Conservation (phyloP, 768 basidiomycete genomes). For the Agaricus sinodeliciosus region DNA sequence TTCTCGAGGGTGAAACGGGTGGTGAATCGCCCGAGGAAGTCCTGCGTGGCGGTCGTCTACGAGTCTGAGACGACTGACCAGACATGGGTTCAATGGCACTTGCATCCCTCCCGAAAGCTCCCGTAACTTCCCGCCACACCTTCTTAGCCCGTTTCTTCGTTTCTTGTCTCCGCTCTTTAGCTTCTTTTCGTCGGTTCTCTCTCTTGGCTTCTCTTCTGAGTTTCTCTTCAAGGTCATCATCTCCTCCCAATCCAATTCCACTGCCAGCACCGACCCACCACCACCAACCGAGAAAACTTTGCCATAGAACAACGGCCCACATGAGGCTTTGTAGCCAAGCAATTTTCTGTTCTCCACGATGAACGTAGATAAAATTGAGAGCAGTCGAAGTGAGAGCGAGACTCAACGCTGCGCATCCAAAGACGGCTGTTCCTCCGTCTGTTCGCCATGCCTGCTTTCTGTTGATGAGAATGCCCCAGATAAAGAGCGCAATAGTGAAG, state of each 20-base stretch:
- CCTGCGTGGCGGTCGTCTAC: conserved; percentile 4
- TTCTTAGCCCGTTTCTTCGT: conserved; percentile 47
- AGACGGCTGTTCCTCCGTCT: conserved; percentile 93
- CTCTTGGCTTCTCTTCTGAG: conserved; percentile 48
- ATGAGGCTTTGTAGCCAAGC: conserved; percentile 89
- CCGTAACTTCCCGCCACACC: conserved; percentile 53
- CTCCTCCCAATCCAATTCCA: conserved; percentile 45
- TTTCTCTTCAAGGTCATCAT: conserved; percentile 60
- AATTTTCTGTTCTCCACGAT: conserved; percentile 66
- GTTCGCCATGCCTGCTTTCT: conserved; percentile 90
- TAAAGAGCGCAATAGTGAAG: conserved; percentile 81
- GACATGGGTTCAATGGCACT: neutral
- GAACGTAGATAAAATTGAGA: conserved; percentile 86
- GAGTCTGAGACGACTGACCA: conserved; percentile 1
- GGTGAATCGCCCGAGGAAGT: neutral
- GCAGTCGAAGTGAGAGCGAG: conserved; percentile 81
- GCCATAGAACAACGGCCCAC: conserved; percentile 94
- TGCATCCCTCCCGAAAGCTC: conserved; percentile 31
- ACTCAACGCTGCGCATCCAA: conserved; percentile 76
- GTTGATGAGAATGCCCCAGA: conserved; percentile 93
- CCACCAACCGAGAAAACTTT: conserved; percentile 96
- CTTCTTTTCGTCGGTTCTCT: conserved; percentile 37
- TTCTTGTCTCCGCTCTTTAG: conserved; percentile 39
- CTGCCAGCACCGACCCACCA: conserved; percentile 98
- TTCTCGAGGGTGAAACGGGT: conserved; percentile 3